Percentiles rank a stretch among this genome's conserved stretches.
These are phyloP conservation scores for Lepidium sativum DNA, from an alignment of 345 rosid genomes.

Conservation along the genomic window DNA sequence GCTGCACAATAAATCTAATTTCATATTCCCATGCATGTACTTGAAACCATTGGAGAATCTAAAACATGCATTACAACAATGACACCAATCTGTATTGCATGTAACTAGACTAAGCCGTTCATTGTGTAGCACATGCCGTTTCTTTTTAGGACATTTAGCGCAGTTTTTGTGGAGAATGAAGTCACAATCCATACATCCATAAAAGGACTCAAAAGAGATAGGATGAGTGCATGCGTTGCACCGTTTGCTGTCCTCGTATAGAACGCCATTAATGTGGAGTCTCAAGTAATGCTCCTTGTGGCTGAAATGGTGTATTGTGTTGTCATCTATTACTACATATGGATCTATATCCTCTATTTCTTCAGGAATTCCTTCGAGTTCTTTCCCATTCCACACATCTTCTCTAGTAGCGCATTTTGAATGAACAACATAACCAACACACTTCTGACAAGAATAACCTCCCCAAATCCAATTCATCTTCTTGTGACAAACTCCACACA, in stretches of 20 bases:
- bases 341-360: neutral
- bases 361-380: neutral
- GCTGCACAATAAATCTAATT: neutral
- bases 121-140: neutral
- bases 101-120: neutral
- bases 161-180: neutral
- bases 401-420: neutral
- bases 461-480: neutral
- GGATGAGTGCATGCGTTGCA: neutral
- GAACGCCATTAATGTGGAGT: neutral
- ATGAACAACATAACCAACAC: neutral
- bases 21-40: neutral
- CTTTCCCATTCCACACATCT: neutral
- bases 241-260: neutral
- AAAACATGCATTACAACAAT: neutral
- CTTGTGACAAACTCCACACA: neutral
- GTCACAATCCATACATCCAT: neutral
- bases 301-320: constrained; percentile 1
- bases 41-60: neutral
- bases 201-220: neutral
- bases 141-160: neutral
- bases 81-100: accelerated
- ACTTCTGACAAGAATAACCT: neutral
- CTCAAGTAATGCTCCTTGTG: neutral
- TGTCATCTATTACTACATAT: neutral